Percentiles rank a stretch among this genome's conserved stretches.
phyloP scores from a whole-genome alignment of 1,284 basidiomycete genomes.

The Irpex sp. region DNA sequence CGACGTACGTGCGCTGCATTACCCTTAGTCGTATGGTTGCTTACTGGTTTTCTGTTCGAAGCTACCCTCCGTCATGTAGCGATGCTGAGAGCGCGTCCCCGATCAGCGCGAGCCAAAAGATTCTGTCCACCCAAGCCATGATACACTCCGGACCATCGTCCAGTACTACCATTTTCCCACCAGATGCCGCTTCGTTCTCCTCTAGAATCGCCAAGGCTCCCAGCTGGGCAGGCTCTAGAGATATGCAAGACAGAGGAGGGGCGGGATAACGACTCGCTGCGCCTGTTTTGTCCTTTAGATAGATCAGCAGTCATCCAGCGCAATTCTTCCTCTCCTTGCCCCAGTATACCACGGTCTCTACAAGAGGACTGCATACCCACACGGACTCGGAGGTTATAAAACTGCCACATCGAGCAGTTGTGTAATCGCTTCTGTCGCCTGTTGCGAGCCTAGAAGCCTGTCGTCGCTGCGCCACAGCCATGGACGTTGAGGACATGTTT shows the following conservation, averaged over 20 bases:
- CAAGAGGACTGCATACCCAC: not conserved
- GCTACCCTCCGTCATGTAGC: not conserved
- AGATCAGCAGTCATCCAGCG: slow-evolving; percentile 1
- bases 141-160: not conserved
- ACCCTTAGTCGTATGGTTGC: not conserved
- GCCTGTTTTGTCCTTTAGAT: not conserved
- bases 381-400: not conserved
- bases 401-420: not conserved
- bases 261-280: not conserved
- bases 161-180: not conserved
- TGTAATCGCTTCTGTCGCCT: not conserved
- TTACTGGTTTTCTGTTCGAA: not conserved
- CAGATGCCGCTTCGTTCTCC: not conserved
- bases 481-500: not conserved
- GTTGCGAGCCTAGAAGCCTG: not conserved
- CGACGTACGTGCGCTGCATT: not conserved
- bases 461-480: not conserved
- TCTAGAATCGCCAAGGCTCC: not conserved
- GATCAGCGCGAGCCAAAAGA: not conserved
- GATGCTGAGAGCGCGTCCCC: not conserved
- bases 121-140: not conserved
- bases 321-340: not conserved
- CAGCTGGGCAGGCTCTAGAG: not conserved
- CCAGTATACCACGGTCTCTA: not conserved
- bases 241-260: not conserved